phyloP scores from a whole-genome alignment of 164 flowering plant genomes.

The Stephania yunnanensis region DNA sequence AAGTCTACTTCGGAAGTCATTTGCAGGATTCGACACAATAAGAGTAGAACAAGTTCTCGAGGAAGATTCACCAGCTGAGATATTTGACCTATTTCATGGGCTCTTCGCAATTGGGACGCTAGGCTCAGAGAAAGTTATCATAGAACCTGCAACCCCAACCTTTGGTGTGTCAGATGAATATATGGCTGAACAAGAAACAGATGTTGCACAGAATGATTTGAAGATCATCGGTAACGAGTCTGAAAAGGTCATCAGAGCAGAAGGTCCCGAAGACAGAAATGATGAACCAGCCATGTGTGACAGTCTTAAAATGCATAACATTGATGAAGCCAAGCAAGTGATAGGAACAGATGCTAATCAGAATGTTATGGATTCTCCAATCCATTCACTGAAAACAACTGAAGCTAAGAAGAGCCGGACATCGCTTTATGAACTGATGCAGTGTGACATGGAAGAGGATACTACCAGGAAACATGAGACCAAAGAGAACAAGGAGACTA shows the following conservation, averaged over 20 bases:
- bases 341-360: background rate
- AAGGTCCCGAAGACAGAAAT: background rate
- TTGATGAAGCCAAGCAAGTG: background rate
- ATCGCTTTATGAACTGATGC: conserved; percentile 77
- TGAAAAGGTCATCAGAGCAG: background rate
- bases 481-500: conserved; percentile 28
- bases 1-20: background rate
- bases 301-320: background rate
- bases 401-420: conserved; percentile 49
- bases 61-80: background rate
- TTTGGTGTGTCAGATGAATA: conserved; percentile 1
- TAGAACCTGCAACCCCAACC: background rate
- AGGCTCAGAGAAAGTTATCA: background rate
- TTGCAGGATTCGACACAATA: background rate
- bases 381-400: conserved; percentile 17
- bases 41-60: background rate
- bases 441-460: conserved; percentile 50
- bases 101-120: background rate
- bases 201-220: background rate
- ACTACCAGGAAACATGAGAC: conserved; percentile 15
- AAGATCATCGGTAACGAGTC: background rate
- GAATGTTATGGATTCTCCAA: background rate
- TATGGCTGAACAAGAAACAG: background rate
- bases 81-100: background rate
- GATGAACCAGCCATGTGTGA: background rate